phyloP scores from a whole-genome alignment of 495 filamentous ascomycete species.

The Neurospora cerealis region DNA sequence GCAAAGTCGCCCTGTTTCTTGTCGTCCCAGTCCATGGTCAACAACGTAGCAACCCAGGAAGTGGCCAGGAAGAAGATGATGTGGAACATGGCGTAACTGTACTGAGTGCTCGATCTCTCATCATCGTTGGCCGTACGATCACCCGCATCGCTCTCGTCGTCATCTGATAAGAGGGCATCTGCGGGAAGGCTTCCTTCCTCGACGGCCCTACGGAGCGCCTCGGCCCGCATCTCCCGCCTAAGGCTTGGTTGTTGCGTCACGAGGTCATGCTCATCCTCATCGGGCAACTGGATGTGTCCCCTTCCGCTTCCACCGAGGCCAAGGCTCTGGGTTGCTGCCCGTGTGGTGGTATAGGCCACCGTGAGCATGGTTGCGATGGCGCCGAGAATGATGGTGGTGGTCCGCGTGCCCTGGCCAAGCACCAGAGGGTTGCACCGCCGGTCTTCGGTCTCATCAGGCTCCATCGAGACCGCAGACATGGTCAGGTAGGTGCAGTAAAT shows the following conservation, averaged over 20 bases:
- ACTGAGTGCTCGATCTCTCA: slow-evolving; percentile 81
- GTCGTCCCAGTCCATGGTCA: slow-evolving; percentile 74
- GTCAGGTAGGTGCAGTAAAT: slow-evolving; percentile 98
- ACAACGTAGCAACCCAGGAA: slow-evolving; percentile 85
- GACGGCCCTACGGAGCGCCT: slow-evolving; percentile 83
- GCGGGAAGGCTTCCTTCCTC: slow-evolving; percentile 86
- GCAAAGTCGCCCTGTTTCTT: slow-evolving; percentile 61
- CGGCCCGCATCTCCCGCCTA: slow-evolving; percentile 83
- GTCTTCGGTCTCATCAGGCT: slow-evolving; percentile 69
- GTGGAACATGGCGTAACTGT: slow-evolving; percentile 95
- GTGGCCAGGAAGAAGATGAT: slow-evolving; percentile 96
- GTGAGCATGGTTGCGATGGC: slow-evolving; percentile 95
- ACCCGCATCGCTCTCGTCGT: slow-evolving; percentile 58
- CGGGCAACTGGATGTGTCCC: slow-evolving; percentile 40
- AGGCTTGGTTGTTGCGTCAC: slow-evolving; percentile 73
- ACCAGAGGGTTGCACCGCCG: slow-evolving; percentile 87
- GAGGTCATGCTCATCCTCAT: slow-evolving; percentile 70
- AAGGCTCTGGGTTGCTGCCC: slow-evolving; percentile 88
- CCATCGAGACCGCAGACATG: slow-evolving; percentile 97
- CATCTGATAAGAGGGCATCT: slow-evolving; percentile 74
- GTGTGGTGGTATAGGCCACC: slow-evolving; percentile 93
- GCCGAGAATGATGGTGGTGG: slow-evolving; percentile 78
- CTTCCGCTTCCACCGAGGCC: slow-evolving; percentile 59
- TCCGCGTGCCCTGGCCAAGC: slow-evolving; percentile 81
- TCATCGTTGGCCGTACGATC: slow-evolving; percentile 64